These are phyloP conservation scores for Spiromastix sp. DNA, from an alignment of 2,329 filamentous ascomycete species.

Conservation along the genomic window DNA sequence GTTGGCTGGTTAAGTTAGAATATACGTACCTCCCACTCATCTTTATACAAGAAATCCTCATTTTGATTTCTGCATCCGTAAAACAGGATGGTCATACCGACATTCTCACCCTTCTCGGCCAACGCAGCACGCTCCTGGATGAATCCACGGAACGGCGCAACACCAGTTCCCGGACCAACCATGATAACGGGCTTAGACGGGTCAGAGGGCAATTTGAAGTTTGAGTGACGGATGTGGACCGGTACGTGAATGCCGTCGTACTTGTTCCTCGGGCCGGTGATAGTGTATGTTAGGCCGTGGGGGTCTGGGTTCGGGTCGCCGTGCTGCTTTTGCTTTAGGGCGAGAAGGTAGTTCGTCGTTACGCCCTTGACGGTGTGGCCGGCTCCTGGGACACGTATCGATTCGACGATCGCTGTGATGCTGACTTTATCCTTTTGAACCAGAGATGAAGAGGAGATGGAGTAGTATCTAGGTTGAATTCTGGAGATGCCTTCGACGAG, in stretches of 20 bases:
- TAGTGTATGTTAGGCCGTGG: constrained; percentile 75
- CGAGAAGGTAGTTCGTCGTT: constrained; percentile 90
- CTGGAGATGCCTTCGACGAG: constrained; percentile 91
- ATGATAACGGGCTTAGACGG: constrained; percentile 90
- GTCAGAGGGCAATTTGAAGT: constrained; percentile 97
- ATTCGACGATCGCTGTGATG: constrained; percentile 90
- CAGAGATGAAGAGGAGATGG: constrained; percentile 91
- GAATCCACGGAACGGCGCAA: constrained; percentile 91
- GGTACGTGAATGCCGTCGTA: constrained; percentile 93
- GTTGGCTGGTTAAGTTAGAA: background rate
- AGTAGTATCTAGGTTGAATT: constrained; percentile 97
- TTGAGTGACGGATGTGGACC: constrained; percentile 92
- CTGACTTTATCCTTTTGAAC: constrained; percentile 93
- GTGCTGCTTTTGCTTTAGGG: constrained; percentile 93
- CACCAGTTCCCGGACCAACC: constrained; percentile 87
- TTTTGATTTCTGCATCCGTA: constrained; percentile 79
- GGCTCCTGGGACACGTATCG: constrained; percentile 64
- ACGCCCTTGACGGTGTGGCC: constrained; percentile 80
- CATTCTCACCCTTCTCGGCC: constrained; percentile 65
- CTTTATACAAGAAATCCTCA: constrained; percentile 89
- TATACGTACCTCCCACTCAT: constrained; percentile 81
- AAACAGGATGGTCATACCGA: constrained; percentile 84
- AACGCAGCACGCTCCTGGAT: constrained; percentile 85
- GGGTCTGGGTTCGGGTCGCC: constrained; percentile 61
- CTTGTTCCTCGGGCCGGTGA: constrained; percentile 86